Conservation (phyloP, 176 grass and related monocot species). For the Rhynchospora tenuis region DNA sequence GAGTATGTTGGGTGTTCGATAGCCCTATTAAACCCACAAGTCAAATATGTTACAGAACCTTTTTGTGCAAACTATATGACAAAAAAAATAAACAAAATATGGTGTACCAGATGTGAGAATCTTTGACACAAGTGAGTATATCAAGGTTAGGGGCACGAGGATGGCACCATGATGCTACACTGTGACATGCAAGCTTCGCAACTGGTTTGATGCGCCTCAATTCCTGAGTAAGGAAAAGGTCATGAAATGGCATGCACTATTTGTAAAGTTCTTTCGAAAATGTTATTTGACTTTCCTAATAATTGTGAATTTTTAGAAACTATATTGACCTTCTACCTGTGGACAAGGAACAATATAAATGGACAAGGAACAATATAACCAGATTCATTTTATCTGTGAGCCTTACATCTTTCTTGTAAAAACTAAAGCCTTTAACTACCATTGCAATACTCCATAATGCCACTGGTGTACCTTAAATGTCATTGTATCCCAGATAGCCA, state of each 20-base stretch:
- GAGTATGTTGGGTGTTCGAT: conserved; percentile 99
- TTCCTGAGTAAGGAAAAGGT: conserved; percentile 47
- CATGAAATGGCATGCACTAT: too few relatives aligned
- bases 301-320: background rate
- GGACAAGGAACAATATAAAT: background rate
- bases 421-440: background rate
- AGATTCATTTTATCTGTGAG: background rate
- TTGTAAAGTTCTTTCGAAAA: too few relatives aligned
- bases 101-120: conserved; percentile 97
- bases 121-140: conserved; percentile 99
- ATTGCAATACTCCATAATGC: background rate
- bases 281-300: background rate
- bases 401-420: background rate
- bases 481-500: conserved; percentile 97
- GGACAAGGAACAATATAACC: background rate
- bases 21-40: conserved; percentile 51
- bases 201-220: conserved; percentile 97
- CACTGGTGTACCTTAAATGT: conserved; percentile 69
- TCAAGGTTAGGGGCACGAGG: conserved; percentile 97
- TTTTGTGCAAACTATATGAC: background rate
- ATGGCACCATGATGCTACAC: conserved; percentile 99
- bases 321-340: background rate
- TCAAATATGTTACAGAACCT: conserved; percentile 11
- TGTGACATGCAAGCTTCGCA: conserved; percentile 94
- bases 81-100: conserved; percentile 1